These are phyloP conservation scores for Sanghuangporus weigelae DNA, from an alignment of 1,284 basidiomycete genomes.

Conservation along the genomic window DNA sequence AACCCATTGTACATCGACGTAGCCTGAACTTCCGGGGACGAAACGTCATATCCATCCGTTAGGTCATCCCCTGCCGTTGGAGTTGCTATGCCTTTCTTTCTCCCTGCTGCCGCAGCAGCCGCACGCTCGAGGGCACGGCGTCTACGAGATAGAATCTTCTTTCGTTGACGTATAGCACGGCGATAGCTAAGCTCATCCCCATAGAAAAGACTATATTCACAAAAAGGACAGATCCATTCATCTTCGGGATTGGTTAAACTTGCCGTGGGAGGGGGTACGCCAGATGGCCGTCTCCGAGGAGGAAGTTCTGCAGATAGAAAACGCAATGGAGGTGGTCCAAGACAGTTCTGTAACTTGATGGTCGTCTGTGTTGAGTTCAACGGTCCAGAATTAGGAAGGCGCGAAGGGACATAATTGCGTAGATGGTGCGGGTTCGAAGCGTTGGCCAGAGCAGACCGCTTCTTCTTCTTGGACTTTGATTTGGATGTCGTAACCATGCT, in stretches of 20 bases:
- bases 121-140: constrained; percentile 73
- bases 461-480: constrained; percentile 75
- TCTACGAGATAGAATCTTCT: constrained; percentile 71
- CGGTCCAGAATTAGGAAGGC: constrained; percentile 53
- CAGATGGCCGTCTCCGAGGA: constrained; percentile 32
- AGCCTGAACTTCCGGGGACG: constrained; percentile 12
- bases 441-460: constrained; percentile 78
- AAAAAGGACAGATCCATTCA: constrained; percentile 87
- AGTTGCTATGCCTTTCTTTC: constrained; percentile 18
- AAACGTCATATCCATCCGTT: constrained; percentile 13
- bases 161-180: constrained; percentile 64
- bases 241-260: constrained; percentile 59
- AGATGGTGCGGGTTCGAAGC: constrained; percentile 89
- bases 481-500: constrained; percentile 24
- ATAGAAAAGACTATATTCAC: constrained; percentile 84
- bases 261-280: constrained; percentile 24
- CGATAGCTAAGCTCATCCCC: constrained; percentile 63
- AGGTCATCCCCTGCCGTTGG: constrained; percentile 29
- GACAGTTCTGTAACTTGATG: constrained; percentile 39
- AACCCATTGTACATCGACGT: constrained; percentile 15
- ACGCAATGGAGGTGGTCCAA: constrained; percentile 55
- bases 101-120: constrained; percentile 38
- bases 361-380: constrained; percentile 31
- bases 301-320: constrained; percentile 67
- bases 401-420: constrained; percentile 80